Evolutionary conservation across 257 asterid genomes (phyloP).

Genomic region (Primulina tabacum): DNA sequence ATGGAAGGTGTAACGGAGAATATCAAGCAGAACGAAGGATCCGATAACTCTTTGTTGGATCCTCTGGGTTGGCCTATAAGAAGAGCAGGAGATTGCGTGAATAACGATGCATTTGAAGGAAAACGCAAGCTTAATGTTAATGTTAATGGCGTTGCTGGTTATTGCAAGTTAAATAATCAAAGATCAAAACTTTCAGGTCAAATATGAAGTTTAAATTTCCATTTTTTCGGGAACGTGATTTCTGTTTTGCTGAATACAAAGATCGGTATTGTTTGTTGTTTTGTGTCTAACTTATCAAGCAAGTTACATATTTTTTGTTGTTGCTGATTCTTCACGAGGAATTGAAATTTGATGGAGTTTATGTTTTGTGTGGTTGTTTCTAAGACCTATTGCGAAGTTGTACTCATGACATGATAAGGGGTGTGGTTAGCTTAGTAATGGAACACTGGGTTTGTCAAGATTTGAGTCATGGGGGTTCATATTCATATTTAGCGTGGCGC

Average conservation of each 20-base stretch:
- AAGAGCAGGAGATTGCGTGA: conserved; percentile 35
- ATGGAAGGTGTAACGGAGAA: conserved; percentile 52
- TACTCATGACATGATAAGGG: too few species aligned
- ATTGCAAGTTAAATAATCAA: conserved; percentile 36
- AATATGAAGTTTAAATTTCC: conserved; percentile 17
- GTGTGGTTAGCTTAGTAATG: too few species aligned
- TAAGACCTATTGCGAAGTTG: too few species aligned
- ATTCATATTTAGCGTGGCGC: too few species aligned
- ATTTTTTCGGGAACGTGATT: neutral
- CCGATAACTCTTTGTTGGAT: conserved; percentile 38
- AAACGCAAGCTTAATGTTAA: conserved; percentile 27
- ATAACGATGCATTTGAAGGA: conserved; percentile 33
- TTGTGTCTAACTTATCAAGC: neutral
- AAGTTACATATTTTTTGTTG: neutral
- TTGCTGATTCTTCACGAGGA: neutral
- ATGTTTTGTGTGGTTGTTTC: too few species aligned
- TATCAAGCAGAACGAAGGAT: conserved; percentile 35
- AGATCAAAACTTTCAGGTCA: conserved; percentile 59
- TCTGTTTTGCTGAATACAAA: conserved; percentile 9
- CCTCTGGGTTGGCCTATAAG: conserved; percentile 64
- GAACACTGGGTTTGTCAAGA: too few species aligned
- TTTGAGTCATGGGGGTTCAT: too few species aligned
- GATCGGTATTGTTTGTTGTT: neutral
- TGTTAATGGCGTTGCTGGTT: conserved; percentile 24
- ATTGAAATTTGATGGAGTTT: neutral